Conservation (phyloP, 108 stramenopile genomes). For the Fragilaria radians region DNA sequence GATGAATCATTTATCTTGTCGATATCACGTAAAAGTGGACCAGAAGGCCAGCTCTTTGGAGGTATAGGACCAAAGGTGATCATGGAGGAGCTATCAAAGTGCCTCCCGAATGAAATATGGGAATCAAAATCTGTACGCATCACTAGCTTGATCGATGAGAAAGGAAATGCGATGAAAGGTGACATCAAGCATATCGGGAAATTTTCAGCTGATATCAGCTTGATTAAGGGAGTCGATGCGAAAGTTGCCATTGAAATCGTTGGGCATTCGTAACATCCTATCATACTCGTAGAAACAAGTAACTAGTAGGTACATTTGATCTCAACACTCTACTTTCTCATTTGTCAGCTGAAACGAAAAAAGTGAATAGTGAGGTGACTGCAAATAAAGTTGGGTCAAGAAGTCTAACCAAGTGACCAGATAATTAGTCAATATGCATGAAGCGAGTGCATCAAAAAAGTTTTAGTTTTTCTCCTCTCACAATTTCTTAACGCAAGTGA, state of each 20-base stretch:
- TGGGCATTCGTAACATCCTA: conserved; percentile 22
- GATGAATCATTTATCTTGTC: conserved; percentile 18
- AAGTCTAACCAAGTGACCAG: no score
- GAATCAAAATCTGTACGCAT: conserved; percentile 44
- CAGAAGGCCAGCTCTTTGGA: conserved; percentile 75
- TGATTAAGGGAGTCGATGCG: conserved; percentile 44
- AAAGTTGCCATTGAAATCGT: conserved; percentile 36
- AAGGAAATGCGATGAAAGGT: conserved; percentile 38
- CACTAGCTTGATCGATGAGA: conserved; percentile 26
- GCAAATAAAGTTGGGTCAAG: no score
- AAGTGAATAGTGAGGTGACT: no score
- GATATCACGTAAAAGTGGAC: conserved; percentile 51
- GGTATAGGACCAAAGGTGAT: conserved; percentile 65
- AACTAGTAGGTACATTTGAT: no score
- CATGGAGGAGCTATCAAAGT: conserved; percentile 40
- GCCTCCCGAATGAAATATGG: conserved; percentile 29
- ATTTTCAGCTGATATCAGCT: conserved; percentile 34
- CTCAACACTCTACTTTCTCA: no score
- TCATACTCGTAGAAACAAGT: no score
- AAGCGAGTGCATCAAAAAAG: no score
- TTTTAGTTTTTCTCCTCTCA: no score
- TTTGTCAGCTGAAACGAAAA: no score
- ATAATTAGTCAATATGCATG: no score
- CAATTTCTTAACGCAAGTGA: no score
- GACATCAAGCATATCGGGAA: conserved; percentile 68